A percentile compares a stretch with the other conserved stretches of the same genome.
Evolutionary conservation across 2,329 filamentous ascomycete genomes (phyloP).

Genomic region (Fusarium incarnatum): DNA sequence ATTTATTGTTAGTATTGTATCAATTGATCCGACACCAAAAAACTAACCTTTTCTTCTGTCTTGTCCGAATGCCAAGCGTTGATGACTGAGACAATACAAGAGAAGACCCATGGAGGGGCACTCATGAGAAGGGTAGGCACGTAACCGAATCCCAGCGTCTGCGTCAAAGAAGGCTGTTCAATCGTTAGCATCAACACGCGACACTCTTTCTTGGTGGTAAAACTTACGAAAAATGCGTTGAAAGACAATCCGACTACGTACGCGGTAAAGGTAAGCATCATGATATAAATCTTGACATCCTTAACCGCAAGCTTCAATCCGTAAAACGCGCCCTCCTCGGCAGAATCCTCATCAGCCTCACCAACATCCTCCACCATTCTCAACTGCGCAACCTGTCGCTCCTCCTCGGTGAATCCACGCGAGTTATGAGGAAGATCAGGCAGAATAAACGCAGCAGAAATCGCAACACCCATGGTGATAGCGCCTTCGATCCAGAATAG

Average conservation of each 20-base stretch:
- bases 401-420: conserved; percentile 69
- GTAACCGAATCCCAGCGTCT: conserved; percentile 64
- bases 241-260: conserved; percentile 70
- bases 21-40: background rate
- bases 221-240: conserved; percentile 65
- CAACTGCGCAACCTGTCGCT: conserved; percentile 65
- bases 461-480: conserved; percentile 61
- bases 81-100: conserved; percentile 66
- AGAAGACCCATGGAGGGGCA: conserved; percentile 69
- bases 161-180: conserved; percentile 59
- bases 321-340: conserved; percentile 62
- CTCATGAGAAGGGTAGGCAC: conserved; percentile 67
- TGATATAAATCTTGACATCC: conserved; percentile 71
- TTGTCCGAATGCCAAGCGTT: conserved; percentile 68
- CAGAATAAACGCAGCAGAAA: conserved; percentile 61
- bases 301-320: conserved; percentile 69
- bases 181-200: no score
- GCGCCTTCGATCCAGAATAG: conserved; percentile 70
- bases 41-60: conserved; percentile 62
- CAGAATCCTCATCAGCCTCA: conserved; percentile 64
- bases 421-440: conserved; percentile 68
- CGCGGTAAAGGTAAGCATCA: conserved; percentile 71
- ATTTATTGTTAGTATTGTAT: background rate
- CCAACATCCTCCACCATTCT: conserved; percentile 69
- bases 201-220: no score